A percentile compares a stretch with the other conserved stretches of the same genome.
Evolutionary conservation across 2,329 filamentous ascomycete species (phyloP).

Genomic region (Fusarium nelsonii): DNA sequence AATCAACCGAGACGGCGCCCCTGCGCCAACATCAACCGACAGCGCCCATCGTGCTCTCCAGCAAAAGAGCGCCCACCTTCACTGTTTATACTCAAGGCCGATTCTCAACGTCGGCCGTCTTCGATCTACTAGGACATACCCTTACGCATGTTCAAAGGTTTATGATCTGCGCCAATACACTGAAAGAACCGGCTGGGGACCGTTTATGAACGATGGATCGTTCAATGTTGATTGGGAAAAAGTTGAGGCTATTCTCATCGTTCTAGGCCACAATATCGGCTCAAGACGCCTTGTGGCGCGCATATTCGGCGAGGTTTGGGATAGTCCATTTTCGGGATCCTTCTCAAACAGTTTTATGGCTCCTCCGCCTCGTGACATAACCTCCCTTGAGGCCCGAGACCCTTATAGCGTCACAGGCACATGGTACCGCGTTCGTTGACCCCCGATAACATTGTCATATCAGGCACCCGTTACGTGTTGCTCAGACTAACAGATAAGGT

Average conservation of each 20-base stretch:
- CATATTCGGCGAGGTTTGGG: slow-evolving; percentile 66
- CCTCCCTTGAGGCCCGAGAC: slow-evolving; percentile 67
- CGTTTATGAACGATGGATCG: slow-evolving; percentile 74
- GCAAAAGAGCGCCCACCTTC: slow-evolving; percentile 77
- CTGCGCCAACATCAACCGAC: slow-evolving; percentile 18
- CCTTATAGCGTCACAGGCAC: slow-evolving; percentile 78
- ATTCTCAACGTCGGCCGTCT: slow-evolving; percentile 57
- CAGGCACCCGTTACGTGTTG: background rate
- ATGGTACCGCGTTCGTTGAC: slow-evolving; percentile 72
- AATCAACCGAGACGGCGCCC: slow-evolving; percentile 50
- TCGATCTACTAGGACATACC: slow-evolving; percentile 59
- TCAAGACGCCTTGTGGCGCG: slow-evolving; percentile 60
- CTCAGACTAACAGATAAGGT: slow-evolving; percentile 35
- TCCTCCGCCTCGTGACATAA: slow-evolving; percentile 51
- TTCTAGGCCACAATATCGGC: slow-evolving; percentile 72
- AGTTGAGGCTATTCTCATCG: slow-evolving; percentile 79
- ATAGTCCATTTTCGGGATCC: slow-evolving; percentile 66
- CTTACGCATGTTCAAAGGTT: slow-evolving; percentile 75
- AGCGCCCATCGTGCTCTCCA: slow-evolving; percentile 51
- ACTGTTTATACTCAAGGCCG: slow-evolving; percentile 76
- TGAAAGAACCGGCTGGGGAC: slow-evolving; percentile 73
- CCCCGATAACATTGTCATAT: background rate
- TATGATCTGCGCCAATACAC: slow-evolving; percentile 81
- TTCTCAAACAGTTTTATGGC: slow-evolving; percentile 64
- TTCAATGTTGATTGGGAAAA: slow-evolving; percentile 82